phyloP scores from a whole-genome alignment of 192 early-diverging fungal genomes.

The Geranomyces michiganensis region DNA sequence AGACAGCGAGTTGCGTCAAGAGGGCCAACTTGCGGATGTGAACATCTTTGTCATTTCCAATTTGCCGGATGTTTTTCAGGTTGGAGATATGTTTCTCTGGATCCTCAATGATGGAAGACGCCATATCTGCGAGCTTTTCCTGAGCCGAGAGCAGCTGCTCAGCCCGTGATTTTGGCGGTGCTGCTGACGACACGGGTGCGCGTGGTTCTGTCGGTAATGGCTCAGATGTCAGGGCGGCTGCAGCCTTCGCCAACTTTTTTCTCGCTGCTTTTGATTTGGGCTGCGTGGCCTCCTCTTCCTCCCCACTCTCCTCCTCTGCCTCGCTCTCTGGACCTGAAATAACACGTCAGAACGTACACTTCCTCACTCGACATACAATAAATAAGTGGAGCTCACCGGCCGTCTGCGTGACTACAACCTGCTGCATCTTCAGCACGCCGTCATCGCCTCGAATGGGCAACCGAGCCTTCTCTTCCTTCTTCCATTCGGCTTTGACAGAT shows the following conservation, averaged over 20 bases:
- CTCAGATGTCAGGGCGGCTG: neutral
- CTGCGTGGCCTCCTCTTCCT: conserved; percentile 38
- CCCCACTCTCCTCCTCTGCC: neutral
- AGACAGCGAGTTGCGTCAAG: conserved; percentile 89
- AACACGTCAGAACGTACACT: neutral
- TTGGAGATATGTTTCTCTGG: conserved; percentile 75
- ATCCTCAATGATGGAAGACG: conserved; percentile 77
- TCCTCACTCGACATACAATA: neutral
- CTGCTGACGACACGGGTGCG: neutral
- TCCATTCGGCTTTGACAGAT: conserved; percentile 55
- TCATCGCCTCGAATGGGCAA: conserved; percentile 72
- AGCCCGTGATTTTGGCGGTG: conserved; percentile 24
- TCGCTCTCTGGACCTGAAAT: too few species aligned
- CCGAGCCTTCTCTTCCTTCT: conserved; percentile 54
- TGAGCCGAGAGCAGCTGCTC: conserved; percentile 41
- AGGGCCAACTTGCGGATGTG: conserved; percentile 76
- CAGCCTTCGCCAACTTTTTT: neutral
- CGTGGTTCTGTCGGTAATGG: conserved; percentile 10
- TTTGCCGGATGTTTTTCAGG: conserved; percentile 68
- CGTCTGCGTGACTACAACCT: conserved; percentile 40
- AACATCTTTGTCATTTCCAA: conserved; percentile 65
- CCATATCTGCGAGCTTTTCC: conserved; percentile 80
- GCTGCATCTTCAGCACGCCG: conserved; percentile 53
- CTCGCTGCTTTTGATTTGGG: neutral
- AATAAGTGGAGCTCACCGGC: neutral